Conservation (phyloP, 805 yeast species). For the Nakazawaea laoshanensis region DNA sequence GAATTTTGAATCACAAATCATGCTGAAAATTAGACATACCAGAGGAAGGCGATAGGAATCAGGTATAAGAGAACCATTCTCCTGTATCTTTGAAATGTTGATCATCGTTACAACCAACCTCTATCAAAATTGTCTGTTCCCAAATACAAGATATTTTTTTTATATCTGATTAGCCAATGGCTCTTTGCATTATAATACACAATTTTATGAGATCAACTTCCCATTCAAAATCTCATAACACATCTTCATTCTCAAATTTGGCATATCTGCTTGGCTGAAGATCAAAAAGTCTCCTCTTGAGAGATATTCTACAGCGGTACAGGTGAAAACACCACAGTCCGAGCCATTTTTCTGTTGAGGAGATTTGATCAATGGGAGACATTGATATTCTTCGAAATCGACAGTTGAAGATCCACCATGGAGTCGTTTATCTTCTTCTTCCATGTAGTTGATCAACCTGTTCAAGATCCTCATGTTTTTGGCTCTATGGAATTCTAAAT, state of each 20-base stretch:
- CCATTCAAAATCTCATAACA: constrained; percentile 43
- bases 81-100: background rate
- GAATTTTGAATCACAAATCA: too few relatives aligned
- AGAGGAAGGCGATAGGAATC: too few relatives aligned
- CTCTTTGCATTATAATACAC: background rate
- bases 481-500: constrained; percentile 14
- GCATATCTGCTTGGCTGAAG: constrained; percentile 67
- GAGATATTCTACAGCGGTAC: constrained; percentile 63
- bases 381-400: constrained; percentile 17
- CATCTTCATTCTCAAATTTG: constrained; percentile 56
- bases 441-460: constrained; percentile 52
- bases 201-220: constrained; percentile 5
- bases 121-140: too few relatives aligned
- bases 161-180: too few relatives aligned
- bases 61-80: too few relatives aligned
- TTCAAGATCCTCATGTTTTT: constrained; percentile 29
- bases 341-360: constrained; percentile 88
- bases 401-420: constrained; percentile 25
- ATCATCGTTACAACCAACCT: background rate
- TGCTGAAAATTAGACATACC: too few relatives aligned
- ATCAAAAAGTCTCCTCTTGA: constrained; percentile 39
- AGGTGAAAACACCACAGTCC: constrained; percentile 93
- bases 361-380: constrained; percentile 23
- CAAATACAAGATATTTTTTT: too few relatives aligned
- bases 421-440: constrained; percentile 54